phyloP scores from a whole-genome alignment of 2,329 filamentous ascomycete species.

The Botrytis hyacinthi region DNA sequence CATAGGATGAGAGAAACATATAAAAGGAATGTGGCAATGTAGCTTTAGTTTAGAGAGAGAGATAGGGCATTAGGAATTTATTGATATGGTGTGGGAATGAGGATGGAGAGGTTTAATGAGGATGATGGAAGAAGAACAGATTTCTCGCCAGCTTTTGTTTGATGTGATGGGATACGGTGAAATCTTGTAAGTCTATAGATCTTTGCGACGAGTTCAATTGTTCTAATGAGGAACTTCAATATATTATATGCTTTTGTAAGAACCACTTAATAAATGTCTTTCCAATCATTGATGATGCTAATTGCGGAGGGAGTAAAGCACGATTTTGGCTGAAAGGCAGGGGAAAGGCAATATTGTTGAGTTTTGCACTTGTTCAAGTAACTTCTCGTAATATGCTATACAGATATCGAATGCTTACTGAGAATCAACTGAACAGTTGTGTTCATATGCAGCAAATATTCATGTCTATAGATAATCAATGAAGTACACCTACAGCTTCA shows the following conservation, averaged over 20 bases:
- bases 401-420: not conserved
- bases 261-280: not conserved
- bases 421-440: not conserved
- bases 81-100: not conserved
- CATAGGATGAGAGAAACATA: not conserved
- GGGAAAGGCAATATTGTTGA: not conserved
- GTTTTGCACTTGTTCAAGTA: not conserved
- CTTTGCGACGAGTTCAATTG: not conserved
- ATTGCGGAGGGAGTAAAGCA: not conserved
- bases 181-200: not conserved
- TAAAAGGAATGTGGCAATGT: not conserved
- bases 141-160: conserved; percentile 2
- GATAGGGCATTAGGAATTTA: not conserved
- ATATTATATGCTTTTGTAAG: not conserved
- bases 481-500: not conserved
- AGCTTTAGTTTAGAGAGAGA: not conserved
- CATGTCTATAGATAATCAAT: not conserved
- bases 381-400: not conserved
- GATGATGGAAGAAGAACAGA: not conserved
- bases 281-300: no score
- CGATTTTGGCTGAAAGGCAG: not conserved
- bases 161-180: not conserved
- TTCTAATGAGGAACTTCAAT: not conserved
- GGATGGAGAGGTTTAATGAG: not conserved
- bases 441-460: not conserved